phyloP scores from a whole-genome alignment of 495 filamentous ascomycete genomes.

The Apodospora peruviana region DNA sequence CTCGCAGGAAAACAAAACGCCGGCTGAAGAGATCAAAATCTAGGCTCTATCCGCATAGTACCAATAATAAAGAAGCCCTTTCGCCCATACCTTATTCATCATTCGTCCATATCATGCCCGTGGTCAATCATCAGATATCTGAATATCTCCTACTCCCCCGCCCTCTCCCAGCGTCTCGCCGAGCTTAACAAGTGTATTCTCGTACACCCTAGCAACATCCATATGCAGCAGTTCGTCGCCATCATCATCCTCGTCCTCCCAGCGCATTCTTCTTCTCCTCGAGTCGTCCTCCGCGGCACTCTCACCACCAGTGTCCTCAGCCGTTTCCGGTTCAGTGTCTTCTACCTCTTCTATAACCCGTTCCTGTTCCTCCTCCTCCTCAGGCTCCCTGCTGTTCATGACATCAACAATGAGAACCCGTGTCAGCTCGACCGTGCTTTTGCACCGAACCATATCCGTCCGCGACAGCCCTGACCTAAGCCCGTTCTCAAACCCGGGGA shows the following conservation, averaged over 20 bases:
- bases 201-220: slow-evolving; percentile 71
- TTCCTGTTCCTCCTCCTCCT: slow-evolving; percentile 32
- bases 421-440: slow-evolving; percentile 66
- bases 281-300: slow-evolving; percentile 7
- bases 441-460: slow-evolving; percentile 80
- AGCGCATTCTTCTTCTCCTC: slow-evolving; percentile 1
- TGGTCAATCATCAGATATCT: background rate
- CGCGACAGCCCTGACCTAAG: slow-evolving; percentile 47
- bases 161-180: slow-evolving; percentile 51
- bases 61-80: no score
- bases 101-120: background rate
- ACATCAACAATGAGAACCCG: slow-evolving; percentile 60
- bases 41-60: no score
- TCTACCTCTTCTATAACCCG: slow-evolving; percentile 30
- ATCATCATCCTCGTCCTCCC: slow-evolving; percentile 34
- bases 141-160: slow-evolving; percentile 1
- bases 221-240: slow-evolving; percentile 45
- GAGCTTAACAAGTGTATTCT: slow-evolving; percentile 66
- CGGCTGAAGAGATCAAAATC: no score
- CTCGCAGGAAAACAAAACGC: no score
- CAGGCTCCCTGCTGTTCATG: slow-evolving; percentile 42
- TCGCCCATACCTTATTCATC: no score
- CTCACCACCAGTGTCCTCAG: slow-evolving; percentile 13
- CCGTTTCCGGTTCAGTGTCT: slow-evolving; percentile 8
- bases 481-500: slow-evolving; percentile 63